Base-by-base conservation (phyloP, 2,329 filamentous ascomycete genomes). In the Cylindrodendrum hubeiense region DNA sequence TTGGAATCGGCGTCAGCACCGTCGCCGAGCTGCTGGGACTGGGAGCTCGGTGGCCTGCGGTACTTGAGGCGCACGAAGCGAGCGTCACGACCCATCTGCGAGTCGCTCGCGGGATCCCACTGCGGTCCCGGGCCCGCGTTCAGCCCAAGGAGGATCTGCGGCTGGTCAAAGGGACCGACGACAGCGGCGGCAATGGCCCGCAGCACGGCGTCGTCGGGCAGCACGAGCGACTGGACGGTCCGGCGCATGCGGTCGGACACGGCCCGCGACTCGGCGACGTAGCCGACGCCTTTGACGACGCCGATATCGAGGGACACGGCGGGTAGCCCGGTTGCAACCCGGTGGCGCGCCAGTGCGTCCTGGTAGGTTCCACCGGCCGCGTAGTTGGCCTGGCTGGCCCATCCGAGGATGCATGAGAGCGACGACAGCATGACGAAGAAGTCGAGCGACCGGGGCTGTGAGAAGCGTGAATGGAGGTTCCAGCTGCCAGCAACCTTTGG, bases 361-460 rank as follows among this genome's bases (percentile, higher is more conserved):
- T 79, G 76, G 68, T 75, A 81, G 0, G 75, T 68, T 33, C 75
- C 74, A 7, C 74, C 79, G 0, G 77, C 77, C 0, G 79, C 66
- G 65, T 85, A 86, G 67, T 82, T 83, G 41, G 76, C 74, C 53
- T 84, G 82, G 0, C 72, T 74, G 4, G 74, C 63, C 9, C 74
- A 74, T 0, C 80, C 82, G 5, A 79, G 47, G 8, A 81, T 67
- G 17, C 76, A 78, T 0, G 73, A 70, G 22, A 79, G 57, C 1
- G 81, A 83, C 2, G 79, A 80, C 0, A 80, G 65, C 34, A 79
- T 67, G 43, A 79, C 54, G 63, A 81, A 83, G 71, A 84, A 83
- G 65, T 82, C 79, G 1, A 81, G 50, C 4, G 19, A 7, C 28
- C 33, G 8, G 58, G 4, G 12, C 7, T 13, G 2, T 64, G 22